Conservation (phyloP, 371 early-diverging fungal species). For the Haplosporangium sp. region DNA sequence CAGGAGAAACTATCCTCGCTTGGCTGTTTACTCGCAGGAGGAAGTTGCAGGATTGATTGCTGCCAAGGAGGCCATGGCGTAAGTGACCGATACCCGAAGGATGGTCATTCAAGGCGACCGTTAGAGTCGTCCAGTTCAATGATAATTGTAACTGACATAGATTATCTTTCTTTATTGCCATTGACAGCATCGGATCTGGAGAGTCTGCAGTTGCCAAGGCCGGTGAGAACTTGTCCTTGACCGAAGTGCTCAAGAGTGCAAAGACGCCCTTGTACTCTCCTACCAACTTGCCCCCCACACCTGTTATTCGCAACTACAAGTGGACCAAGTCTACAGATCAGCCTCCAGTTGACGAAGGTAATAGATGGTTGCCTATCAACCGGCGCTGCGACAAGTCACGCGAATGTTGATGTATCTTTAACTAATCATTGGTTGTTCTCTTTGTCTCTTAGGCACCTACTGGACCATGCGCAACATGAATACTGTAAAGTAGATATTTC, state of each 20-base stretch:
- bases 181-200: slow-evolving; percentile 44
- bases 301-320: slow-evolving; percentile 53
- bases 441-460: slow-evolving; percentile 19
- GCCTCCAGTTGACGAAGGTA: slow-evolving; percentile 51
- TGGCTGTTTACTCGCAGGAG: slow-evolving; percentile 84
- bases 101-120: background rate
- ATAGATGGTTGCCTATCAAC: background rate
- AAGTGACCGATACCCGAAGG: background rate
- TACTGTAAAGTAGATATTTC: no score
- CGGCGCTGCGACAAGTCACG: background rate
- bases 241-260: slow-evolving; percentile 48
- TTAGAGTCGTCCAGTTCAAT: background rate
- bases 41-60: slow-evolving; percentile 77
- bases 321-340: slow-evolving; percentile 45
- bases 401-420: background rate
- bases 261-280: slow-evolving; percentile 60
- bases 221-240: slow-evolving; percentile 50
- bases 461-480: slow-evolving; percentile 36
- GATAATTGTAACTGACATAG: background rate
- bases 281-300: slow-evolving; percentile 61
- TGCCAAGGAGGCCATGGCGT: slow-evolving; percentile 51
- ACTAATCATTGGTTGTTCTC: background rate
- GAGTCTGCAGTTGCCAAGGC: slow-evolving; percentile 48
- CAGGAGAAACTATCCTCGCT: slow-evolving; percentile 91
- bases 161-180: background rate